Conservation (phyloP, 1,139 yeast genomes). For the Candida labiduridarum region DNA sequence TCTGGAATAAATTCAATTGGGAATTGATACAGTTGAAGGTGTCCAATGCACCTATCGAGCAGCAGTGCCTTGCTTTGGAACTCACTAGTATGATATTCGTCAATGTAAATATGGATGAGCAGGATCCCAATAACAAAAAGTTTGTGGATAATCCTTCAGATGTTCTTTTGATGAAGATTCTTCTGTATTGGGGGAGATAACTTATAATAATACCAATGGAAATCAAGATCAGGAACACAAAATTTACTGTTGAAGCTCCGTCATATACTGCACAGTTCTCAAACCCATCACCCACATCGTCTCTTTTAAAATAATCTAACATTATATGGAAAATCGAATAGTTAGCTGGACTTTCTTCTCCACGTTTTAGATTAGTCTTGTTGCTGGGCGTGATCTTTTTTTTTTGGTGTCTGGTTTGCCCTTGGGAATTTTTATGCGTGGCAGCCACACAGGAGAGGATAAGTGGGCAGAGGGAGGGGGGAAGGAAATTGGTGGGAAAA, state of each 20-base stretch:
- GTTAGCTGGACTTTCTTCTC: background rate
- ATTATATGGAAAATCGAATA: background rate
- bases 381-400: background rate
- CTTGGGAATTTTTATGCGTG: background rate
- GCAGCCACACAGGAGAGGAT: background rate
- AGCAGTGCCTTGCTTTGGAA: constrained; percentile 55
- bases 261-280: constrained; percentile 41
- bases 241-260: constrained; percentile 49
- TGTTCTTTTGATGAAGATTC: constrained; percentile 59
- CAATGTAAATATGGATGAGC: constrained; percentile 70
- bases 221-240: constrained; percentile 52
- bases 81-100: constrained; percentile 69
- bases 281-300: constrained; percentile 14
- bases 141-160: constrained; percentile 82
- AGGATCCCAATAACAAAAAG: constrained; percentile 71
- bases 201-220: constrained; percentile 74
- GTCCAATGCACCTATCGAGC: constrained; percentile 41
- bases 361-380: background rate
- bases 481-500: background rate
- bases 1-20: constrained; percentile 70
- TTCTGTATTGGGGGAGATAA: constrained; percentile 74
- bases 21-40: constrained; percentile 69
- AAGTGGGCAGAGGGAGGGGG: background rate
- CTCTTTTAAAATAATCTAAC: background rate
- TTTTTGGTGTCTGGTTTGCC: background rate